Conservation (phyloP, 306 rosid species). For the Elaeagnus macrophylla region DNA sequence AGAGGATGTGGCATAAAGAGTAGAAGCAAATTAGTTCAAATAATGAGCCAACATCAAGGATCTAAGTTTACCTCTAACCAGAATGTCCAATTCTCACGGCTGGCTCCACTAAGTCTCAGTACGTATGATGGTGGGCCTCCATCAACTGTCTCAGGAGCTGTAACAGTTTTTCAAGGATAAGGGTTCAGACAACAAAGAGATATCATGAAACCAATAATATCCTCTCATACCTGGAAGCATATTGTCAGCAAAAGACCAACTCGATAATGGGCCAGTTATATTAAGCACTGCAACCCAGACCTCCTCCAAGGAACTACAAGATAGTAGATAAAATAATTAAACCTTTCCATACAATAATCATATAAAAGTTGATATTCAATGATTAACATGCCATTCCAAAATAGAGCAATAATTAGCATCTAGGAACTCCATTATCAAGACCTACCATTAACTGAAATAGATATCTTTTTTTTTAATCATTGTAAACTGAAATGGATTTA, state of each 20-base stretch:
- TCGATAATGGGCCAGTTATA: slow-evolving; percentile 93
- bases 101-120: slow-evolving; percentile 69
- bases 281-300: slow-evolving; percentile 88
- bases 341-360: background rate
- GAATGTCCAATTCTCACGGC: slow-evolving; percentile 71
- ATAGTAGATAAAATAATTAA: slow-evolving; percentile 7
- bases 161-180: slow-evolving; percentile 14
- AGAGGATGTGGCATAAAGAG: background rate
- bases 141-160: slow-evolving; percentile 50
- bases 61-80: slow-evolving; percentile 74
- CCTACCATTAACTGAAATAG: too few relatives aligned
- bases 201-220: background rate
- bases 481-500: too few relatives aligned
- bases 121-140: slow-evolving; percentile 79
- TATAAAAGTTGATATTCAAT: too few relatives aligned
- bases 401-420: too few relatives aligned
- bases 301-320: slow-evolving; percentile 72
- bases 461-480: too few relatives aligned
- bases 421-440: too few relatives aligned
- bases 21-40: slow-evolving; percentile 5
- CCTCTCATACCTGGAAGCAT: slow-evolving; percentile 57
- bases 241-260: slow-evolving; percentile 91
- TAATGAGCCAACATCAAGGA: background rate
- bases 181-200: slow-evolving; percentile 16
- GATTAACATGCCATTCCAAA: too few relatives aligned